Percentiles rank a stretch among this genome's conserved stretches.
Evolutionary conservation across 768 basidiomycete genomes (phyloP).

Genomic region (Suillus decipiens): DNA sequence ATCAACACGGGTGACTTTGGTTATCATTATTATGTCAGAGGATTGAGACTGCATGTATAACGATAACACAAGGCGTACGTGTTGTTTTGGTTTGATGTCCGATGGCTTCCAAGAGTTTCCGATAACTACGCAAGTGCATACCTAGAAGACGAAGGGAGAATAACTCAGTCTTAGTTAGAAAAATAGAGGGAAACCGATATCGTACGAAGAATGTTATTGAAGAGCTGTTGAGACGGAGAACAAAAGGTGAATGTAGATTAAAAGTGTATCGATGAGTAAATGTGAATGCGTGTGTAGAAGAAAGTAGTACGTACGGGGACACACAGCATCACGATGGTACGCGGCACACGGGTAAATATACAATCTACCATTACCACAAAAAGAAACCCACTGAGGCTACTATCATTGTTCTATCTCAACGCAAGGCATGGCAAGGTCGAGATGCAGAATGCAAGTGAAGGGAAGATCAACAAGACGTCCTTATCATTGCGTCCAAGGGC

Average conservation of each 20-base stretch:
- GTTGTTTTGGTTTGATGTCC: constrained; percentile 3
- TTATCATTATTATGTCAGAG: background rate
- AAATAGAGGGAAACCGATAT: background rate
- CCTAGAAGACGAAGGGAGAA: background rate
- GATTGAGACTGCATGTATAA: background rate
- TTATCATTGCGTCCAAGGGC: background rate
- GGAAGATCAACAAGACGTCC: background rate
- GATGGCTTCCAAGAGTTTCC: background rate
- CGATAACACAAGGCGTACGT: background rate
- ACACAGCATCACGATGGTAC: background rate
- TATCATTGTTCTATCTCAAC: background rate
- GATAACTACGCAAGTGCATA: no score
- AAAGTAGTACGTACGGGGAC: background rate
- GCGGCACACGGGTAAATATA: background rate
- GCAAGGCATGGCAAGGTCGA: background rate
- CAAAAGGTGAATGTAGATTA: background rate
- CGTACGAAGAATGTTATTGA: no score
- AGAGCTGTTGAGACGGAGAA: no score
- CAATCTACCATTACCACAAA: background rate
- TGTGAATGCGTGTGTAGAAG: no score
- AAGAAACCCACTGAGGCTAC: background rate
- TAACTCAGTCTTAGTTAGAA: background rate
- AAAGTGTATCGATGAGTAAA: background rate
- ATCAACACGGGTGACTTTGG: background rate
- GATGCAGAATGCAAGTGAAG: background rate